These are phyloP conservation scores for Tulasnella sp. DNA, from an alignment of 768 basidiomycete species.

Conservation along the genomic window DNA sequence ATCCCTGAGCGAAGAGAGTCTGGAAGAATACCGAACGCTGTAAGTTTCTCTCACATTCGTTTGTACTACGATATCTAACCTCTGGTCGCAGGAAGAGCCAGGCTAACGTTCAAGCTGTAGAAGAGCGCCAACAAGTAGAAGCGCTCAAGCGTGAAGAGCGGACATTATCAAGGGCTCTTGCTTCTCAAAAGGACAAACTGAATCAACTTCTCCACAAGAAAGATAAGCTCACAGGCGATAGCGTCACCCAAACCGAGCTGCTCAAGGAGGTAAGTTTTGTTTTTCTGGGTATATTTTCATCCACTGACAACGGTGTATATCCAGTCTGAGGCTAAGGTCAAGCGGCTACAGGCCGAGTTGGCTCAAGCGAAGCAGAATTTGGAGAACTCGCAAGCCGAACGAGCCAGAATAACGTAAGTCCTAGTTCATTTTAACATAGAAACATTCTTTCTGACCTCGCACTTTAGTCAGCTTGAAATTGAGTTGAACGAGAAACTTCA, in stretches of 20 bases:
- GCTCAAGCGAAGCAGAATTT: constrained; percentile 62
- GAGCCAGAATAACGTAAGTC: constrained; percentile 64
- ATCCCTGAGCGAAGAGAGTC: constrained; percentile 70
- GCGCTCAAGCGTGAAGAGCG: constrained; percentile 77
- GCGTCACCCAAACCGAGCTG: constrained; percentile 40
- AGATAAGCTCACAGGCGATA: constrained; percentile 49
- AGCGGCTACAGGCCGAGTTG: constrained; percentile 52
- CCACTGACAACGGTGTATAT: not conserved
- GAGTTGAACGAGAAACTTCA: constrained; percentile 90
- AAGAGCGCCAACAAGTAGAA: constrained; percentile 82
- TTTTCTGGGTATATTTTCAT: not conserved
- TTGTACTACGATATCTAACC: not conserved
- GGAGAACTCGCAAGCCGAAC: constrained; percentile 78
- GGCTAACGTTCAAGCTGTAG: constrained; percentile 70
- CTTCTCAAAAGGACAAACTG: constrained; percentile 60
- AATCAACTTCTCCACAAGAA: constrained; percentile 55
- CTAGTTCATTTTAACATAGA: not conserved
- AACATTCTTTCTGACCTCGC: not conserved
- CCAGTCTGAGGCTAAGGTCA: constrained; percentile 45
- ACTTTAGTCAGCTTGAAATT: constrained; percentile 69
- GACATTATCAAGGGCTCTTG: constrained; percentile 52
- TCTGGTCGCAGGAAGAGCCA: constrained; percentile 54
- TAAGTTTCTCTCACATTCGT: constrained; percentile 32
- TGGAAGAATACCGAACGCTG: constrained; percentile 82
- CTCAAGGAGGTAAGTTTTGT: constrained; percentile 47